Percentiles rank a stretch among this genome's conserved stretches.
These are phyloP conservation scores for Leishmania martiniquensis DNA, from an alignment of 208 protist species.

Conservation along the genomic window DNA sequence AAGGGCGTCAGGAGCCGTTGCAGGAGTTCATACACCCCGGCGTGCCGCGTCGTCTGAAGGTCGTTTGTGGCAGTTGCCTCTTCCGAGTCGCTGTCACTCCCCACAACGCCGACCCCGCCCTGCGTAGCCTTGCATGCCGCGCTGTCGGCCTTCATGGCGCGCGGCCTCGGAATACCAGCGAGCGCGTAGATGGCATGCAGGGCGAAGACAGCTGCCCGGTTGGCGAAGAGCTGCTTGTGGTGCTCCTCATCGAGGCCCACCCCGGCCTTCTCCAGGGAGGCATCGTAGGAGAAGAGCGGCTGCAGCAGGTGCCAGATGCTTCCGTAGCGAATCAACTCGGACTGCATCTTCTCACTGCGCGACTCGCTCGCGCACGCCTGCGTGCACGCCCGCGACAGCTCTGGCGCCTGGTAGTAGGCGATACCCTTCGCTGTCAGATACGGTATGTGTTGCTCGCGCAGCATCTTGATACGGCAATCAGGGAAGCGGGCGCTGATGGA, in stretches of 20 bases:
- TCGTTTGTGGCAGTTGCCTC: not conserved
- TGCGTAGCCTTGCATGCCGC: not conserved
- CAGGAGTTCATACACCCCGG: constrained; percentile 44
- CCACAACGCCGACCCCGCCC: not conserved
- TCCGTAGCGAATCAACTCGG: constrained; percentile 63
- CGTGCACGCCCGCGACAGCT: constrained; percentile 76
- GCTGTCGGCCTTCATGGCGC: not conserved
- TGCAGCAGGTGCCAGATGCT: constrained; percentile 85
- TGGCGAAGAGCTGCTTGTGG: constrained; percentile 85
- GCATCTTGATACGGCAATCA: constrained; percentile 74
- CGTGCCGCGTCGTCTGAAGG: constrained; percentile 38
- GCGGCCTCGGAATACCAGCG: constrained; percentile 40
- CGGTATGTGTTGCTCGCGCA: constrained; percentile 46
- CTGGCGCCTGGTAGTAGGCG: constrained; percentile 55
- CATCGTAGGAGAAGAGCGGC: constrained; percentile 91
- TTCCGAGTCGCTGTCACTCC: not conserved
- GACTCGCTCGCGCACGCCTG: constrained; percentile 73
- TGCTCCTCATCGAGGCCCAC: constrained; percentile 61
- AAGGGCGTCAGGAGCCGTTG: constrained; percentile 83
- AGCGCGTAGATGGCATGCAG: constrained; percentile 68
- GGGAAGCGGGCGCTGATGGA: constrained; percentile 65
- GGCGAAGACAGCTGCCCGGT: constrained; percentile 71
- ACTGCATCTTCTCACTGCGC: constrained; percentile 65
- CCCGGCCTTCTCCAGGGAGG: constrained; percentile 82
- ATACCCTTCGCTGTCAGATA: constrained; percentile 69